These are phyloP conservation scores for Lipomyces starkeyi DNA, from an alignment of 805 yeast genomes.

Conservation along the genomic window DNA sequence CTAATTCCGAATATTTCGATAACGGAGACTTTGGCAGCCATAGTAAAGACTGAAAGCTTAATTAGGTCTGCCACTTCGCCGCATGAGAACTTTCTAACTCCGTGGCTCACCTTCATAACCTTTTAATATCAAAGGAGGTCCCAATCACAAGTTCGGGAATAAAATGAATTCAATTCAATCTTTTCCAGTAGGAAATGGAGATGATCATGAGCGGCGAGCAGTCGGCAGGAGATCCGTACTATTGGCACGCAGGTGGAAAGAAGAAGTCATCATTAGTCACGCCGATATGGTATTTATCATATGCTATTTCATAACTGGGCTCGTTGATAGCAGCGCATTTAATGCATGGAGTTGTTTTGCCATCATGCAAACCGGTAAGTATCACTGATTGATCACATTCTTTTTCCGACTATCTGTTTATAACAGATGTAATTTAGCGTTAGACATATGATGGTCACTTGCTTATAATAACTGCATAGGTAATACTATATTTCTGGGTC, in stretches of 20 bases:
- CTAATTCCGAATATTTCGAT: background rate
- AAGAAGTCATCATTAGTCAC: background rate
- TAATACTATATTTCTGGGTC: background rate
- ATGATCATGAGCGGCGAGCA: background rate
- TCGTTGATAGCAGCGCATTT: background rate
- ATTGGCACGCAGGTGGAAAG: background rate
- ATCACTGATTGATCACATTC: background rate
- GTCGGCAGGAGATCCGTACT: background rate
- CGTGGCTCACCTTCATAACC: background rate
- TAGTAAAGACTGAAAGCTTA: background rate
- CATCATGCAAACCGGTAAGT: background rate
- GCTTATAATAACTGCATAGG: background rate
- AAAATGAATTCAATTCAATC: background rate
- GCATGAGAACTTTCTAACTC: background rate
- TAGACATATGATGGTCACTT: background rate
- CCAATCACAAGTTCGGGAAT: background rate
- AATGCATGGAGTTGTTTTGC: constrained; percentile 2
- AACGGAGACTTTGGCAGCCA: background rate
- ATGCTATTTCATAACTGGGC: background rate
- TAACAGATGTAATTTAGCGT: background rate
- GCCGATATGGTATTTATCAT: background rate
- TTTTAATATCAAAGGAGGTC: no score
- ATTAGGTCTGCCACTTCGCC: no score
- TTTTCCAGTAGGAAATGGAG: background rate
- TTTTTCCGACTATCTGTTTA: background rate